Evolutionary conservation across 371 early-diverging fungal genomes (phyloP), one percentile per base, ranked within the genome.

Genomic region (Dinochytrium kinnereticum): DNA sequence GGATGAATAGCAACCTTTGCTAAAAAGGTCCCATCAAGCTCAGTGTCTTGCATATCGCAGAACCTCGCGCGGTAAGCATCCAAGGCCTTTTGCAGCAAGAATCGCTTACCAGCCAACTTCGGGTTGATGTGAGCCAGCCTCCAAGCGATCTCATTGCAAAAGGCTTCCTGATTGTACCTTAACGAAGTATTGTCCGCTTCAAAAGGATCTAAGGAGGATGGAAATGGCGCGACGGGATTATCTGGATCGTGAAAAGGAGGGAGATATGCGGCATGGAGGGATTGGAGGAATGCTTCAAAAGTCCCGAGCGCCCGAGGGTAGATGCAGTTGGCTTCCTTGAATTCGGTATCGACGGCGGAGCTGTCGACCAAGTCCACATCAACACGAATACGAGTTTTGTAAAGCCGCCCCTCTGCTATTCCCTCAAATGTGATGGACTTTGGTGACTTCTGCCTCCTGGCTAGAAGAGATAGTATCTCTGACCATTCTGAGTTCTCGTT

Each of bases 121-220:
- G 83, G 86, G 80, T 92, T 92, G 75, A 91, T 76, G 78, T 85
- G 87, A 2, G 91, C 94, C 68, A 93, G 80, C 74, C 89, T 88
- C 80, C 92, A 91, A 17, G 89, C 91, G 40, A 93, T 73, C 74
- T 91, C 89, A 72, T 93, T 93, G 76, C 90, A 90, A 10, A 80
- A 55, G 61, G 85, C 81, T 75, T 90, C 89, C 64, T 81, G 79
- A 68, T 91, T 89, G 82, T 88, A 90, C 19, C 89, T 81, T 2
- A 61, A 17, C 34, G 61, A 61, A 5, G 61, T 78, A 85, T 34
- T 34, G 34, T 61, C 61, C 28, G 61, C 3, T 13, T 61, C 61
- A 36, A 3, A 5, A 31, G 61, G 61, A 10, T 61, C 34, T 36
- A 61, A 34, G 3, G 37, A 34, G 3, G 31, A 34, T 24, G 37